These are phyloP conservation scores for Chlorociboria aeruginascens DNA, from an alignment of 495 filamentous ascomycete genomes.

Conservation along the genomic window DNA sequence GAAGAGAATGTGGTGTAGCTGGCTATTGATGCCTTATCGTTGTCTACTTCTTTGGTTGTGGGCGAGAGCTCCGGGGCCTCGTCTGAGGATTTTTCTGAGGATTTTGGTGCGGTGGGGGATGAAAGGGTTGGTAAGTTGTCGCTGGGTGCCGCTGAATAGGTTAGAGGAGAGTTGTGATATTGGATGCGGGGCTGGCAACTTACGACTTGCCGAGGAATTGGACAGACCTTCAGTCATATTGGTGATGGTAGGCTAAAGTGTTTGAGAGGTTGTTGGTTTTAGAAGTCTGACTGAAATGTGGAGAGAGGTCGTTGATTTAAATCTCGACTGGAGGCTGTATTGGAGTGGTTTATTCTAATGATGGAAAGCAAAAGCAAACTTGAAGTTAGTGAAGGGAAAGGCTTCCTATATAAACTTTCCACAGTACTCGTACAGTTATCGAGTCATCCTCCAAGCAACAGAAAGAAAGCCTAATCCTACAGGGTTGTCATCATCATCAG, in stretches of 20 bases:
- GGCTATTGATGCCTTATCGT: slow-evolving; percentile 20
- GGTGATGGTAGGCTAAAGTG: not conserved
- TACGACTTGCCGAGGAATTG: slow-evolving; percentile 3
- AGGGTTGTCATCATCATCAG: no score
- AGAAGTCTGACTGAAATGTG: no score
- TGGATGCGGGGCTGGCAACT: not conserved
- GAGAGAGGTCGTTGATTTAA: no score
- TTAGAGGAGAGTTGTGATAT: not conserved
- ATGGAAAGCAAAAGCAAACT: no score
- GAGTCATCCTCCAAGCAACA: no score
- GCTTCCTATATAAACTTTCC: no score
- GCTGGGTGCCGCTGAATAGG: slow-evolving; percentile 6
- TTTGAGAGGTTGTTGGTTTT: not conserved
- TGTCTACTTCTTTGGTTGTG: slow-evolving; percentile 2
- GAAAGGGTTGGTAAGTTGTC: slow-evolving; percentile 10
- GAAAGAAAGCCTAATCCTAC: no score
- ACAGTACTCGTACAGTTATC: no score
- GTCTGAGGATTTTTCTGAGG: not conserved
- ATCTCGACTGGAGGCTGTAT: no score
- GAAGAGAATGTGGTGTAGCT: slow-evolving; percentile 23
- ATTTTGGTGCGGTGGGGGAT: slow-evolving; percentile 11
- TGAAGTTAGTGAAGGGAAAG: no score
- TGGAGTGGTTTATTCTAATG: no score
- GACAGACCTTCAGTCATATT: slow-evolving; percentile 12
- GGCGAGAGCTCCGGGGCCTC: slow-evolving; percentile 1